A percentile compares a stretch with the other conserved stretches of the same genome.
phyloP scores from a whole-genome alignment of 2,329 filamentous ascomycete genomes.

The Cadophora sp. region DNA sequence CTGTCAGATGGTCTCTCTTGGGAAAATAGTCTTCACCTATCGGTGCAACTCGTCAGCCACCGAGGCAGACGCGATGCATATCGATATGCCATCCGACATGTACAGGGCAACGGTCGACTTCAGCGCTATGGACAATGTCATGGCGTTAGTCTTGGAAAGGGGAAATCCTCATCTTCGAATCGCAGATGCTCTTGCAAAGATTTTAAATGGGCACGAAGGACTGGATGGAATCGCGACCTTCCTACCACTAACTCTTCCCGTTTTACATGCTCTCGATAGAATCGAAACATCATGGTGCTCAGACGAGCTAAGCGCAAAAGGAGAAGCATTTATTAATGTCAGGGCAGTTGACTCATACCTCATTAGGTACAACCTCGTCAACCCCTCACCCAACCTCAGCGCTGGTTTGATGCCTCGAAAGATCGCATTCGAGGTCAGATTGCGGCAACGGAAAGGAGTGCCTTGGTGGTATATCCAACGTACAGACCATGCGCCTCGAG shows the following conservation, averaged over 20 bases:
- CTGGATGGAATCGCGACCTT: constrained; percentile 60
- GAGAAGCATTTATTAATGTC: constrained; percentile 58
- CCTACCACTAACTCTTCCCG: constrained; percentile 66
- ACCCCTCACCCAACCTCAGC: constrained; percentile 29
- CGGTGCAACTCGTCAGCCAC: constrained; percentile 42
- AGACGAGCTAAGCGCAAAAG: constrained; percentile 47
- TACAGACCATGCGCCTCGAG: constrained; percentile 31
- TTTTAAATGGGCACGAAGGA: constrained; percentile 59
- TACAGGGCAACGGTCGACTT: constrained; percentile 67
- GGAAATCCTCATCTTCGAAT: constrained; percentile 73
- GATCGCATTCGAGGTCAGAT: constrained; percentile 59
- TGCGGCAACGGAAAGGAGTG: constrained; percentile 55
- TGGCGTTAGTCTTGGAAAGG: constrained; percentile 64
- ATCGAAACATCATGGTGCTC: constrained; percentile 62
- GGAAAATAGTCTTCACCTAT: constrained; percentile 74
- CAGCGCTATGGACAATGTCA: constrained; percentile 51
- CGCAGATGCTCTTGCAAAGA: constrained; percentile 60
- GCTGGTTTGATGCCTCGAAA: constrained; percentile 43
- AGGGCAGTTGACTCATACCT: constrained; percentile 63
- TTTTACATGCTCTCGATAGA: constrained; percentile 65
- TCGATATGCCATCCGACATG: constrained; percentile 25
- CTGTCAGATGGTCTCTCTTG: constrained; percentile 65
- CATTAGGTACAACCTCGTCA: constrained; percentile 57
- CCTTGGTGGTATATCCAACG: constrained; percentile 44
- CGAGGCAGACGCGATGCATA: constrained; percentile 30